These are phyloP conservation scores for Pythium angustatum DNA, from an alignment of 352 stramenopile genomes.

Conservation along the genomic window DNA sequence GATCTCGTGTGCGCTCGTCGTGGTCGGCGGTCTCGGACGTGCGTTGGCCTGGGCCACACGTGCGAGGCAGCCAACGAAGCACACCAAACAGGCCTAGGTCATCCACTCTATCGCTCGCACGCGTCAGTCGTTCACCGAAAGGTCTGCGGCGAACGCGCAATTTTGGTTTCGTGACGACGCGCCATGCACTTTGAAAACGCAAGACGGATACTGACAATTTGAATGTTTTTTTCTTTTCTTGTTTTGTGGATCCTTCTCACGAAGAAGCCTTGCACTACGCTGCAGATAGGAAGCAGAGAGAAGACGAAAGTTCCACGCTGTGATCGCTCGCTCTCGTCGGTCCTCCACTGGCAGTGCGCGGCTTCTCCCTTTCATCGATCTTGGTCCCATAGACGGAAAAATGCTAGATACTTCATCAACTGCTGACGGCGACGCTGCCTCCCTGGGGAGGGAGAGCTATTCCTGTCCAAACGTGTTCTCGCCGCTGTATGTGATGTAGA, in stretches of 20 bases:
- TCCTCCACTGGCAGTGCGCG: no score
- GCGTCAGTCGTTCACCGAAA: no score
- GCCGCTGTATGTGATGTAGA: slow-evolving; percentile 99
- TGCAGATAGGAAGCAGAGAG: background rate
- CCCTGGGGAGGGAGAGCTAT: slow-evolving; percentile 3
- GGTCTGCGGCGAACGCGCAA: no score
- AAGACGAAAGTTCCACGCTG: background rate
- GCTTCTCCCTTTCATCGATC: slow-evolving; percentile 19
- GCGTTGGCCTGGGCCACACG: background rate
- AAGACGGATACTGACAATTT: no score
- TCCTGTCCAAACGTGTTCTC: slow-evolving; percentile 98
- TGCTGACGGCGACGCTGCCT: slow-evolving; percentile 4
- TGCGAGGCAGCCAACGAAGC: background rate
- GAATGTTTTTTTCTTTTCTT: background rate
- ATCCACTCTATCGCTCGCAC: background rate
- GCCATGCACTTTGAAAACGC: no score
- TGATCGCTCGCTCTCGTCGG: background rate
- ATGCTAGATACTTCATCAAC: slow-evolving; percentile 33
- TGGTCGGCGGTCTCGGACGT: slow-evolving; percentile 3
- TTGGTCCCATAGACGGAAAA: slow-evolving; percentile 31
- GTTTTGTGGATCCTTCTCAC: background rate
- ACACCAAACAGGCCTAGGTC: background rate
- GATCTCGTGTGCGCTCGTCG: background rate
- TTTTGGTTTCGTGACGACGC: no score
- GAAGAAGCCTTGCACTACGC: background rate